Percentiles rank a stretch among this genome's conserved stretches.
Conservation (phyloP, 1,284 basidiomycete genomes). For the Ustilago sp. region DNA sequence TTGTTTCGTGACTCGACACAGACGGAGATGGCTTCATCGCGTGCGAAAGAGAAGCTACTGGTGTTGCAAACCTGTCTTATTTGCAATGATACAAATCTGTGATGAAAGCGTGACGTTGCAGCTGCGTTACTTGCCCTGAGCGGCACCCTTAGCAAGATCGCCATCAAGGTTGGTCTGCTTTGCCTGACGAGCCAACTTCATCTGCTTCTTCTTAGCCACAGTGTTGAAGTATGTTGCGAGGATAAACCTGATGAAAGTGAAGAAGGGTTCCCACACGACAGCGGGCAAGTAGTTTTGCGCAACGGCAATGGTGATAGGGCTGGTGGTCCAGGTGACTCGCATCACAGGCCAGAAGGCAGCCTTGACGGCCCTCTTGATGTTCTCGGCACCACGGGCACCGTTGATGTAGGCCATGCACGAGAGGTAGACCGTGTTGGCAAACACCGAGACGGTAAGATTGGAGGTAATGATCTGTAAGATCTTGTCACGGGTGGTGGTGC, state of each 20-base stretch:
- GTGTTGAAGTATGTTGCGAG: slow-evolving; percentile 62
- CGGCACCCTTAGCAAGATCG: slow-evolving; percentile 56
- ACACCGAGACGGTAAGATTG: slow-evolving; percentile 82
- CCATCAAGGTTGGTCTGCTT: slow-evolving; percentile 34
- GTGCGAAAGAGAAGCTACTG: background rate
- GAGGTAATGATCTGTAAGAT: slow-evolving; percentile 78
- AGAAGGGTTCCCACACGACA: slow-evolving; percentile 60
- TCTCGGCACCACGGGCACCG: slow-evolving; percentile 78
- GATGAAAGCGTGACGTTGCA: background rate
- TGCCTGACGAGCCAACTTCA: slow-evolving; percentile 52
- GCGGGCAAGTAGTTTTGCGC: slow-evolving; percentile 81
- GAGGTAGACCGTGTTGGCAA: slow-evolving; percentile 78
- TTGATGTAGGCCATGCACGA: slow-evolving; percentile 86
- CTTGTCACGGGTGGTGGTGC: slow-evolving; percentile 77
- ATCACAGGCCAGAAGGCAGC: slow-evolving; percentile 81
- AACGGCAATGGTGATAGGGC: slow-evolving; percentile 78
- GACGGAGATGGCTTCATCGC: background rate
- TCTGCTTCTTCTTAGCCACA: slow-evolving; percentile 63
- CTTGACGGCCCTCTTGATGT: slow-evolving; percentile 79
- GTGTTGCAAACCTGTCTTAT: background rate
- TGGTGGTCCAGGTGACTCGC: slow-evolving; percentile 79
- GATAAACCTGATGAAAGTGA: slow-evolving; percentile 59
- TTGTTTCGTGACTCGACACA: background rate
- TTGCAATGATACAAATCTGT: slow-evolving; percentile 2
- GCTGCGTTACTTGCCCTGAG: slow-evolving; percentile 45